These are phyloP conservation scores for Fusarium austroafricanum DNA, from an alignment of 2,329 filamentous ascomycete species.

Conservation along the genomic window DNA sequence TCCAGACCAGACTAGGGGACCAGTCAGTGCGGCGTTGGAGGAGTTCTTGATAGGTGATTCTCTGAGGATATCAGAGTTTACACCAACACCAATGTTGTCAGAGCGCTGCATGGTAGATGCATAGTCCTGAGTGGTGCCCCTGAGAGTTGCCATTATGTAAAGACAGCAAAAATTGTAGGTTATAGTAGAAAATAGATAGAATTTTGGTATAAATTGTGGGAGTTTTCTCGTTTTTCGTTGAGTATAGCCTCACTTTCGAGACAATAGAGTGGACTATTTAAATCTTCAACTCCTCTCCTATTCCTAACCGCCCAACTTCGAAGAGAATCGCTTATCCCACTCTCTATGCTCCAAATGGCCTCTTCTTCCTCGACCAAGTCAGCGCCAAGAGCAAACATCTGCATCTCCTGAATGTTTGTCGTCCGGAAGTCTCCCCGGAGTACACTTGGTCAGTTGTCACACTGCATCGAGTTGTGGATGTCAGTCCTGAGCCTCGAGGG, in stretches of 20 bases:
- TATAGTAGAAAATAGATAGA: not conserved
- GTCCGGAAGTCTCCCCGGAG: slow-evolving; percentile 31
- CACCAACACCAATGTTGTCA: slow-evolving; percentile 11
- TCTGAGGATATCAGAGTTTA: slow-evolving; percentile 25
- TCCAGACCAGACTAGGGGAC: slow-evolving; percentile 44
- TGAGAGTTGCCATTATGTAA: slow-evolving; percentile 26
- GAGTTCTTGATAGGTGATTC: slow-evolving; percentile 13
- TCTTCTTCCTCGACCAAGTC: not conserved
- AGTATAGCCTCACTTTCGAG: slow-evolving; percentile 7
- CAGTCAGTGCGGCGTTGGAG: slow-evolving; percentile 24
- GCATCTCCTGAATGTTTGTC: not conserved
- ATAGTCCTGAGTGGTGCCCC: slow-evolving; percentile 19
- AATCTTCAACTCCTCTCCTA: slow-evolving; percentile 17
- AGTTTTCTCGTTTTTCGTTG: not conserved
- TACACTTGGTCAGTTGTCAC: slow-evolving; percentile 22
- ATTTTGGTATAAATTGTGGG: not conserved
- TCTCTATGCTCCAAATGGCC: slow-evolving; percentile 6
- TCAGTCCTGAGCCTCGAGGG: not conserved
- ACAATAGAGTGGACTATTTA: slow-evolving; percentile 20
- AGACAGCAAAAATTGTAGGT: not conserved
- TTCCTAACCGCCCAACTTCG: not conserved
- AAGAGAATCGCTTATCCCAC: slow-evolving; percentile 20
- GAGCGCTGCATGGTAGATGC: slow-evolving; percentile 4
- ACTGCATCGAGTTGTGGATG: slow-evolving; percentile 22
- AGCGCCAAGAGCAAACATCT: slow-evolving; percentile 6